These are phyloP conservation scores for Metschnikowia lochheadii DNA, from an alignment of 805 yeast genomes.

Conservation along the genomic window DNA sequence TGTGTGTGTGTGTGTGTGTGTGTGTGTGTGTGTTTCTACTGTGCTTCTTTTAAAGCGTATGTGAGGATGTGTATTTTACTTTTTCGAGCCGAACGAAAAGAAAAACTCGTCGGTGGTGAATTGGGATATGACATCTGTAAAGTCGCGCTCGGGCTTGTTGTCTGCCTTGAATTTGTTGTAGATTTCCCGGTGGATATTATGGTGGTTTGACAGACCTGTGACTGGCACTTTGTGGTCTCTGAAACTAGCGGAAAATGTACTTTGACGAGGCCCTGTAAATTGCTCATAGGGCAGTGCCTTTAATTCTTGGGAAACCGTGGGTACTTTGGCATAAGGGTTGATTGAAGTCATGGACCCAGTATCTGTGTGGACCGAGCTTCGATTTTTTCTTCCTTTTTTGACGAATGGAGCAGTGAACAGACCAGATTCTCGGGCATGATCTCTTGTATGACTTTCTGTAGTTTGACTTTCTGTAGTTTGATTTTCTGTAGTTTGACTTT, in stretches of 20 bases:
- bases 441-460: too few relatives aligned
- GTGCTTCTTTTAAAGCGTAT: neutral
- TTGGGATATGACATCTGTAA: slow-evolving; percentile 7
- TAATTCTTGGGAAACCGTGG: neutral
- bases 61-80: neutral
- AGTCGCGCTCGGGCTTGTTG: neutral
- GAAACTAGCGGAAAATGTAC: neutral
- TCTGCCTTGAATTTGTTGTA: neutral
- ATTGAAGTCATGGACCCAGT: neutral
- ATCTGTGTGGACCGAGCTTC: neutral
- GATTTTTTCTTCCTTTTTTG: neutral
- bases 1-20: too few relatives aligned
- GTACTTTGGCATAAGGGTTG: slow-evolving; percentile 10
- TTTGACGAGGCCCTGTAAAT: neutral
- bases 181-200: neutral
- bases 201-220: neutral
- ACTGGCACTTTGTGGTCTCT: neutral
- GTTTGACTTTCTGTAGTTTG: too few relatives aligned
- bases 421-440: neutral
- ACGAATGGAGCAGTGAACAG: neutral
- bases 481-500: too few relatives aligned
- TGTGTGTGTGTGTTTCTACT: too few relatives aligned
- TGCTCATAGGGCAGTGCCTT: slow-evolving; percentile 1
- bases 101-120: slow-evolving; percentile 12
- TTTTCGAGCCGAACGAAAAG: slow-evolving; percentile 9